Evolutionary conservation across 768 basidiomycete genomes (phyloP), one percentile per base, ranked within the genome.

Genomic region (Trametes punicea): DNA sequence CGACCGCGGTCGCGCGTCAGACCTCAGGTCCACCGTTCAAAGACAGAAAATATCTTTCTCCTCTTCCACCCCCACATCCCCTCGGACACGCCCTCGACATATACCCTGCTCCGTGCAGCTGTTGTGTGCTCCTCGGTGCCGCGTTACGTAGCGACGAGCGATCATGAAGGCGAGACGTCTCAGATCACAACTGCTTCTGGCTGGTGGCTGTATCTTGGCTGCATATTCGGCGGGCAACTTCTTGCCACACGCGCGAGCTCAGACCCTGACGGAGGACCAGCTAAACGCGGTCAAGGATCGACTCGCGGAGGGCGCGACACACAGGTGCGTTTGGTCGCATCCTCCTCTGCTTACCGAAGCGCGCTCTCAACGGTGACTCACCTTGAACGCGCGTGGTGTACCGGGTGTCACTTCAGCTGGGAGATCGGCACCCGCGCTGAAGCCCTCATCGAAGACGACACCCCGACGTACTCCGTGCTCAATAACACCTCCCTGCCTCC

Each of bases 381-480:
- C 5, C 36, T 18, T 44, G 42, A 25, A 4, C 40, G 20, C 10
- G 16, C 21, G 42, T 10, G 15, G 11, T 8, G 3, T n/a, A n/a
- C n/a, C n/a, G n/a, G 23, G 23, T 15, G 34, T 15, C 13, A 16
- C 6, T 31, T 20, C 30, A 81, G 81, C 48, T 83, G 81, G 81
- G 81, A 81, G 54, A 71, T 77, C 48, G 82, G 82, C 34, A 78
- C 74, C 0, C 76, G 74, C 13, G 73, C 79, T 0, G 67, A 83
- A 59, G 78, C 80, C 8, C 72, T 83, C 40, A 69, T 77, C 50
- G 83, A 84, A 58, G 73, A 73, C 59, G 72, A 79, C 41, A 70
- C 74, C 4, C 71, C 79, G 4, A 56, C 66, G 4, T 76, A 74
- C 64, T 77, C 81, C n/a, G 80, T 80, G 51, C 69, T 78, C 42